Base-by-base conservation (phyloP, 345 rosid genomes). In the Brassica cretica region DNA sequence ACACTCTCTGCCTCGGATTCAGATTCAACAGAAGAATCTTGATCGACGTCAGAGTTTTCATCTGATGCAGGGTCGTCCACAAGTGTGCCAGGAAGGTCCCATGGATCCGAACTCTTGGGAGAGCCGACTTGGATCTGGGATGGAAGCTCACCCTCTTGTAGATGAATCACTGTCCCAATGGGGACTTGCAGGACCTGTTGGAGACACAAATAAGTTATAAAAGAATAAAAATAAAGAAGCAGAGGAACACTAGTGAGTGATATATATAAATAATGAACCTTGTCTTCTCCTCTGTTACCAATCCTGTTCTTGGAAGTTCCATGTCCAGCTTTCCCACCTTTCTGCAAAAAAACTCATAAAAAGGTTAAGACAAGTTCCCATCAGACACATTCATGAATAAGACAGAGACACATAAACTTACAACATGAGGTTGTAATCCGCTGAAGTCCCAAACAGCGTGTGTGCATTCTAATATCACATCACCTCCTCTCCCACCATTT, bases 401-500 rank as follows among this genome's bases (percentile, higher is more conserved):
- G 24, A 61, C 14, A 16, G 0, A 70, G 69, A 53, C 32, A 10
- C 2, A 19, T 56, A 64, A 6, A 85, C 97, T 78, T 83, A 94
- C 98, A 56, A 86, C 79, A 64, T 92, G 98, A 87, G 88, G 89
- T 71, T 89, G 95, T 83, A 94, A 81, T 46, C 93, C 84, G n/a
- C 93, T 85, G 74, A 94, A 91, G 84, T 94, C 98, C 98, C 98
- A 92, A 75, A 94, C 85, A 30, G 91, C 70, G 27, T 87, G 86
- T 6, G 97, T 88, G 80, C 98, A 89, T 81, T 94, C 91, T 25
- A 94, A 70, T 25, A 92, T 89, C 85, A 94, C 98, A 84, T 94
- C 93, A 44, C 98, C 98, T 60, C 98, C 98, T 84, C 88, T 89
- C 67, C 98, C 98, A 77, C 98, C 98, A 83, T 90, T 91, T 51